phyloP scores from a whole-genome alignment of 768 basidiomycete species.

The Lactarius hatsudake region DNA sequence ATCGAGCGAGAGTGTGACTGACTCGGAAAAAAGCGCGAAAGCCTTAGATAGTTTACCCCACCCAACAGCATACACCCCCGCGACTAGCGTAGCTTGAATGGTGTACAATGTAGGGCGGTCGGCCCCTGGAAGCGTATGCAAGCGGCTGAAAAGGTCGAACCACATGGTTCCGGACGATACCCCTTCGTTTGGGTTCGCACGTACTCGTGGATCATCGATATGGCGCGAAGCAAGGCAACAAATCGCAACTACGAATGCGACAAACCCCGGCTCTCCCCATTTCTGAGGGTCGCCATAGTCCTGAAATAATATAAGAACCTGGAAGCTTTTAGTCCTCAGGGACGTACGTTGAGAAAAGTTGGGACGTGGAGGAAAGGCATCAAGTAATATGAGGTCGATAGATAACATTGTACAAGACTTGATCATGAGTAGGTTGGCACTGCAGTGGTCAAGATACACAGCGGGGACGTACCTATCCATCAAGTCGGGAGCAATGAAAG shows the following conservation, averaged over 20 bases:
- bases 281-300: constrained; percentile 93
- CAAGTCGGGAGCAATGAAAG: constrained; percentile 80
- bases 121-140: constrained; percentile 85
- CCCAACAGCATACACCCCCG: constrained; percentile 91
- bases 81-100: constrained; percentile 85
- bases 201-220: constrained; percentile 87
- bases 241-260: constrained; percentile 88
- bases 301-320: constrained; percentile 36
- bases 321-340: constrained; percentile 30
- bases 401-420: constrained; percentile 77
- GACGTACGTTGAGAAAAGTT: constrained; percentile 68
- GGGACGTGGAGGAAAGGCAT: constrained; percentile 93
- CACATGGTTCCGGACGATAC: constrained; percentile 89
- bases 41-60: constrained; percentile 86
- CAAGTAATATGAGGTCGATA: constrained; percentile 91
- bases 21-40: constrained; percentile 81
- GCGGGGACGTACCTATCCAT: constrained; percentile 76
- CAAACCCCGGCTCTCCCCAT: constrained; percentile 95
- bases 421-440: constrained; percentile 23
- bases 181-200: constrained; percentile 76
- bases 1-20: constrained; percentile 84
- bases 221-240: constrained; percentile 91
- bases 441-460: constrained; percentile 9
- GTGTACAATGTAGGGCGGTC: constrained; percentile 90
- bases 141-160: constrained; percentile 83